Evolutionary conservation across 73 alveolate genomes (phyloP), one percentile per base, ranked within the genome.

Genomic region (Paramecium primaurelia): DNA sequence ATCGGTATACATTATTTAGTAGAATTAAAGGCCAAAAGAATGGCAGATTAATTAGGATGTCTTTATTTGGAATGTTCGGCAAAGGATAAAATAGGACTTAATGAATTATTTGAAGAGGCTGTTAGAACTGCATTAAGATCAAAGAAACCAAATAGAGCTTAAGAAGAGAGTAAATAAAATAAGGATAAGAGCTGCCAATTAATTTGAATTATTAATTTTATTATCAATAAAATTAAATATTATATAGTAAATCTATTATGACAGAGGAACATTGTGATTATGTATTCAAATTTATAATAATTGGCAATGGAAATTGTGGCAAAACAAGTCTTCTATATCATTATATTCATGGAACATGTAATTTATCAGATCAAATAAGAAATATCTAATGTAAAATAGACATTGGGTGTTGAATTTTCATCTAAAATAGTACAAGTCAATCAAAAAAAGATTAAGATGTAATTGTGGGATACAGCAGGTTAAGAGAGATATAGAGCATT

Each of bases 391-490:
- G 38, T 45, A 30, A 22, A 34, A 22, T 75, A 36, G 7, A 84
- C 92, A 42, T 22, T 84, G 8, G 89, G 22, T 42, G 87, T 34
- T 73, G 93, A 59, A 20, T 86, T 86, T 37, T 42, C 93, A 37
- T 20, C 40, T 12, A 86, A 34, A 40, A 14, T 22, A 5, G 3
- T 86, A 8, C 11, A 54, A 28, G 36, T 86, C 1, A 86, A 68
- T 86, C 37, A 22, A 14, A 58, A 86, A 28, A 58, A 32, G 8
- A 25, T 97, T 64, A 94, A 92, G 47, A 96, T 96, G 22, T 95
- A 97, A 86, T 90, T 97, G 0, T 97, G 98, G 98, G 99, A 97
- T 93, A 97, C 98, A 36, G 99, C 98, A 4, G 98, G 98, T 12
- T 88, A 96, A 92, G 98, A 95, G 60, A 26, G 97, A 12, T 96